A percentile compares a stretch with the other conserved stretches of the same genome.
These are phyloP conservation scores for Balamuthia mandrillaris DNA, from an alignment of 208 protist species.

Conservation along the genomic window DNA sequence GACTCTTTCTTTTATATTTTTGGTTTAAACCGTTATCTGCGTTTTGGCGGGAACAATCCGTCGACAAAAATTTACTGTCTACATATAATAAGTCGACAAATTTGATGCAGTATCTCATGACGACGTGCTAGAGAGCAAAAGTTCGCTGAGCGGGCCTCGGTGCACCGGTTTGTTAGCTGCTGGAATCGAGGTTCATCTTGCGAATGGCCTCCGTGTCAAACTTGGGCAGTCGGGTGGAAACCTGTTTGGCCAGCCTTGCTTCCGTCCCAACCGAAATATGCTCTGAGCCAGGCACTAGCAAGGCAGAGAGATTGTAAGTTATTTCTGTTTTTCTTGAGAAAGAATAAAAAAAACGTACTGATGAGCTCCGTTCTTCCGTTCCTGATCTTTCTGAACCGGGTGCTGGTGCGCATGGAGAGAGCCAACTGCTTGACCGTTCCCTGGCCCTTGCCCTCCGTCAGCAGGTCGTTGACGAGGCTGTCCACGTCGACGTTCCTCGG, in stretches of 20 bases:
- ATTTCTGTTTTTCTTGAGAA: background rate
- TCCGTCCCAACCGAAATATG: background rate
- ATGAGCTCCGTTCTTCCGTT: background rate
- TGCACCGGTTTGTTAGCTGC: too few relatives aligned
- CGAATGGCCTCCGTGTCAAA: too few relatives aligned
- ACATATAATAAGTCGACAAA: too few relatives aligned
- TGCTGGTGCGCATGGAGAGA: background rate
- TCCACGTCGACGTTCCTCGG: background rate
- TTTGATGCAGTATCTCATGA: too few relatives aligned
- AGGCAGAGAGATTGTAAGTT: background rate
- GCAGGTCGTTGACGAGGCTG: background rate
- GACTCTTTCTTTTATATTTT: too few relatives aligned
- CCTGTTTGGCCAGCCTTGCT: background rate
- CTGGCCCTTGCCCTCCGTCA: background rate
- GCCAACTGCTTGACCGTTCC: conserved; percentile 15
- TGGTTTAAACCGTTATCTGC: too few relatives aligned
- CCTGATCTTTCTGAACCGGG: conserved; percentile 4
- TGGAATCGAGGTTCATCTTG: too few relatives aligned
- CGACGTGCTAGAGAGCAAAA: too few relatives aligned
- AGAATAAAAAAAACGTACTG: background rate
- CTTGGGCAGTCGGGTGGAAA: conserved; percentile 11
- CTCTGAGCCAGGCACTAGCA: background rate
- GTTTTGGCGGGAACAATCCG: too few relatives aligned
- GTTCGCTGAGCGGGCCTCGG: too few relatives aligned
- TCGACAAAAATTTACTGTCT: too few relatives aligned